Percentiles rank a stretch among this genome's conserved stretches.
phyloP scores from a whole-genome alignment of 768 basidiomycete genomes.

The Leccinum disarticulatum region DNA sequence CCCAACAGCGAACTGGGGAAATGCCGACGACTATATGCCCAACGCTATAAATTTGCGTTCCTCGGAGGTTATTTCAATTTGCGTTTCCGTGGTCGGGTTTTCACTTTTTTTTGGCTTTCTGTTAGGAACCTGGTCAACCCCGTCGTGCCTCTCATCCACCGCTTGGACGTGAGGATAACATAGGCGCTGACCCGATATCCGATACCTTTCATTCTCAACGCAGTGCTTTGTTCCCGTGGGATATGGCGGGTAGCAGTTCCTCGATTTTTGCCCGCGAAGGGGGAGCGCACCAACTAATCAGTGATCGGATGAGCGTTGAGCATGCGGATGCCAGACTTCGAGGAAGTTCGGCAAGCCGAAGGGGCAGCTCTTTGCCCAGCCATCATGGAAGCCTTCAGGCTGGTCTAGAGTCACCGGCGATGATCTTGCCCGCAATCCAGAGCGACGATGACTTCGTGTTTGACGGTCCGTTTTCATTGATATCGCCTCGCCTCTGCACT shows the following conservation, averaged over 20 bases:
- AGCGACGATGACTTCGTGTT: slow-evolving; percentile 65
- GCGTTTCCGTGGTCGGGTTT: background rate
- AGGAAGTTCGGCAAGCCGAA: slow-evolving; percentile 53
- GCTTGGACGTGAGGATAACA: slow-evolving; percentile 48
- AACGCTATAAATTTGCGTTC: slow-evolving; percentile 40
- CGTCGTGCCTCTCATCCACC: slow-evolving; percentile 64
- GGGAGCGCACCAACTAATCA: slow-evolving; percentile 34
- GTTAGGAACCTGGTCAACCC: slow-evolving; percentile 82
- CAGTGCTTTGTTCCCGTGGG: slow-evolving; percentile 81
- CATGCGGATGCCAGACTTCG: slow-evolving; percentile 53
- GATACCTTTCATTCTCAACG: slow-evolving; percentile 54
- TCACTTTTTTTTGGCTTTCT: slow-evolving; percentile 18
- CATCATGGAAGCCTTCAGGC: slow-evolving; percentile 43
- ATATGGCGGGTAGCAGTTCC: slow-evolving; percentile 71
- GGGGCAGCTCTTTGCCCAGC: slow-evolving; percentile 60
- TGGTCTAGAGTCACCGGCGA: slow-evolving; percentile 49
- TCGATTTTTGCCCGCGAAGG: slow-evolving; percentile 42
- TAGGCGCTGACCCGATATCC: slow-evolving; percentile 45
- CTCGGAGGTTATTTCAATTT: slow-evolving; percentile 55
- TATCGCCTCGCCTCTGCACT: slow-evolving; percentile 4
- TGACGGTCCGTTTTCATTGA: slow-evolving; percentile 46
- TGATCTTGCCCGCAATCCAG: slow-evolving; percentile 40
- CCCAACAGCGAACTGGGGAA: slow-evolving; percentile 25
- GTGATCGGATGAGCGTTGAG: slow-evolving; percentile 49
- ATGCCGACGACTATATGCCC: slow-evolving; percentile 15